phyloP scores from a whole-genome alignment of 495 filamentous ascomycete species.

The Cenococcum geophilum region DNA sequence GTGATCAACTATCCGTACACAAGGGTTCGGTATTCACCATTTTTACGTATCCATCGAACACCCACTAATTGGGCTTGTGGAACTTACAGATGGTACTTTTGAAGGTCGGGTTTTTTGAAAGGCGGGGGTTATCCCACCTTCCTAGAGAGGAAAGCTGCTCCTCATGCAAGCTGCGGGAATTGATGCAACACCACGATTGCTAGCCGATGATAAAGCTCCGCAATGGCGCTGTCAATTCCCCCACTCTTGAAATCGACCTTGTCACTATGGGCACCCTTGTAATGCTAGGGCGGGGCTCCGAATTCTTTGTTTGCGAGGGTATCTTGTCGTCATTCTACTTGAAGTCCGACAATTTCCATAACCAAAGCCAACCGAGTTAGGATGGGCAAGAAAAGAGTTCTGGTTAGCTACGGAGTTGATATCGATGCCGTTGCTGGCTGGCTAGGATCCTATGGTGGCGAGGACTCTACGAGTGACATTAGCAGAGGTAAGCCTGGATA shows the following conservation, averaged over 20 bases:
- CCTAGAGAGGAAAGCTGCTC: neutral
- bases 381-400: slow-evolving; percentile 59
- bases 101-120: neutral
- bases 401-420: slow-evolving; percentile 53
- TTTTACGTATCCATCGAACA: neutral
- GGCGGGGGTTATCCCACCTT: neutral
- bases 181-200: slow-evolving; percentile 10
- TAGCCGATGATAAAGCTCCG: neutral
- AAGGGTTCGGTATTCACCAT: neutral
- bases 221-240: neutral
- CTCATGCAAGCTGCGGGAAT: slow-evolving; percentile 4
- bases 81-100: neutral
- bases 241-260: slow-evolving; percentile 15
- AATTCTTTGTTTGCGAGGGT: neutral
- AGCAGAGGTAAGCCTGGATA: slow-evolving; percentile 46
- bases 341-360: slow-evolving; percentile 1
- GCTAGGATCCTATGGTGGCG: slow-evolving; percentile 67
- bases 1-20: too few relatives aligned
- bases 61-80: neutral
- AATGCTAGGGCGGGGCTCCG: slow-evolving; percentile 19
- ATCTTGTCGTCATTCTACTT: neutral
- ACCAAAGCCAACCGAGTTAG: neutral
- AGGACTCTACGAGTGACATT: slow-evolving; percentile 64
- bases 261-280: neutral
- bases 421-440: slow-evolving; percentile 68